phyloP scores from a whole-genome alignment of 192 early-diverging fungal genomes.

The Coemansia sp. region DNA sequence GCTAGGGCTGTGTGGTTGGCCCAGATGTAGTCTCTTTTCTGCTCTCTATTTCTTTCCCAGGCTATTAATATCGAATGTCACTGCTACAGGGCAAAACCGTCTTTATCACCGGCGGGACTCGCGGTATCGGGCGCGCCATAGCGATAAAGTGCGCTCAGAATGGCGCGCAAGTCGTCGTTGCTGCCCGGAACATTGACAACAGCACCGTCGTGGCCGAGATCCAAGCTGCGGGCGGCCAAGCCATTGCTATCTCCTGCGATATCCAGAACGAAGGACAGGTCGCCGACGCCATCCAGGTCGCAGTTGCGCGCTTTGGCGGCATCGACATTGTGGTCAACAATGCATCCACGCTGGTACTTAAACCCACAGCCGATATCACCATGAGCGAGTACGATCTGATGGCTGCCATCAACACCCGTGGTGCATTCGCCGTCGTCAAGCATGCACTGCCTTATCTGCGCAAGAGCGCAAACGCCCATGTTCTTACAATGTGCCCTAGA shows the following conservation, averaged over 20 bases:
- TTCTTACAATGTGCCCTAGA: constrained; percentile 72
- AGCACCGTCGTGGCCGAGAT: constrained; percentile 65
- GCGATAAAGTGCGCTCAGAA: constrained; percentile 47
- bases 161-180: constrained; percentile 52
- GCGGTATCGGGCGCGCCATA: constrained; percentile 53
- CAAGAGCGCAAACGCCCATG: constrained; percentile 67
- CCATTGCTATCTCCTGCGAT: constrained; percentile 70
- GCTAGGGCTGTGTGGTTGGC: background rate
- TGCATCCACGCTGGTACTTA: constrained; percentile 67
- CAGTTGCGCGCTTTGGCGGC: constrained; percentile 65
- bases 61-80: background rate
- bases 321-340: constrained; percentile 81
- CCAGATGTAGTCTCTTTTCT: background rate
- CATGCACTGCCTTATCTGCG: constrained; percentile 65
- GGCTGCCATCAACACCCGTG: constrained; percentile 66
- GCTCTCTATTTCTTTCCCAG: background rate
- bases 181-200: constrained; percentile 58
- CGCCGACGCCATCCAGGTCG: constrained; percentile 58
- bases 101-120: constrained; percentile 54
- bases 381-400: constrained; percentile 64
- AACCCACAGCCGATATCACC: constrained; percentile 51
- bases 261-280: constrained; percentile 70
- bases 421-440: constrained; percentile 69
- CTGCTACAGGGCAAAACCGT: constrained; percentile 33
- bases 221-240: constrained; percentile 63